Conservation (phyloP, 2,329 filamentous ascomycete species). For the Ceratocystis colombiana region DNA sequence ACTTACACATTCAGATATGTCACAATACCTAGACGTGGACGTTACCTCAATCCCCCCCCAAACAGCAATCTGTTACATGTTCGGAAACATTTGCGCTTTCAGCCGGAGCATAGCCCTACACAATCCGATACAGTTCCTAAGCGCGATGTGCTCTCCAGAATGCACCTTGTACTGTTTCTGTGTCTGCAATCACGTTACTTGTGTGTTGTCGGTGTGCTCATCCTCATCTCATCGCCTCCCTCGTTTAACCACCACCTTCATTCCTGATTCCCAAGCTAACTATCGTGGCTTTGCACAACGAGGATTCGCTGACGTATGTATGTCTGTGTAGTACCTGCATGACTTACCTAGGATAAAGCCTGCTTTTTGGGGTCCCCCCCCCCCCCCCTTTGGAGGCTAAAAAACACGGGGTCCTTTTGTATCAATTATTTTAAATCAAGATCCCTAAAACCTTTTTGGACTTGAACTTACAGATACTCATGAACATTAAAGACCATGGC, state of each 20-base stretch:
- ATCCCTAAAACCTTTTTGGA: neutral
- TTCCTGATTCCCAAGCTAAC: neutral
- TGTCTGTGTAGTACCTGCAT: neutral
- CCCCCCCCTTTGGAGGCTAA: neutral
- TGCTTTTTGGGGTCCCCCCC: neutral
- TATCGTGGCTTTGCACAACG: conserved; percentile 6
- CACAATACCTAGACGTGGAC: neutral
- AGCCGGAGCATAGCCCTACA: neutral
- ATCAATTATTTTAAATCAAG: neutral
- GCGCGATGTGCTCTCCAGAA: neutral
- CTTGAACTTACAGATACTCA: too few relatives aligned
- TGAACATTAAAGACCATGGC: too few relatives aligned
- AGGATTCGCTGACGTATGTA: conserved; percentile 8
- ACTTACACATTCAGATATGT: neutral
- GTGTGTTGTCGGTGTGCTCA: neutral
- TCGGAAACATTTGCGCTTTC: conserved; percentile 6
- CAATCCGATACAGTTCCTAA: neutral
- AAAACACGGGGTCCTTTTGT: neutral
- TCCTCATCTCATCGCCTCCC: neutral
- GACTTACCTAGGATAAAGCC: neutral
- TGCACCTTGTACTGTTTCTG: neutral
- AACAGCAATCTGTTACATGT: conserved; percentile 1
- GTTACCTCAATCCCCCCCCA: neutral
- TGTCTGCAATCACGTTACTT: neutral
- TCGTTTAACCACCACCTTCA: neutral